Evolutionary conservation across 164 flowering plant genomes (phyloP).

Genomic region (Magnolia kwangsiensis): DNA sequence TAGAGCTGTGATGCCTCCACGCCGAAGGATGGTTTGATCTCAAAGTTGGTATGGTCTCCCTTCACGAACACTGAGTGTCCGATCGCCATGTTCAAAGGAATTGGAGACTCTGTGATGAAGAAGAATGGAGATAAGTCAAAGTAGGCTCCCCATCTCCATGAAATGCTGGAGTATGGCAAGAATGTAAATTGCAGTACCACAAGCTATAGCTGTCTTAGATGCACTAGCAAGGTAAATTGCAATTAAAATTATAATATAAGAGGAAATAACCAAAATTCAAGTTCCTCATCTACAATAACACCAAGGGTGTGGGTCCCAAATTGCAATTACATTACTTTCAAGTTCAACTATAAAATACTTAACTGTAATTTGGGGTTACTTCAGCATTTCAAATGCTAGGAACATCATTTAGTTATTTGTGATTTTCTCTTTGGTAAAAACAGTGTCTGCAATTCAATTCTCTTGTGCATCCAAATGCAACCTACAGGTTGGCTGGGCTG

Average conservation of each 20-base stretch:
- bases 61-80: constrained; percentile 19
- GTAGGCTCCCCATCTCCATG: background rate
- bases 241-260: background rate
- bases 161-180: too few species aligned
- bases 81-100: constrained; percentile 29
- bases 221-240: too few species aligned
- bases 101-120: constrained; percentile 40
- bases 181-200: too few species aligned
- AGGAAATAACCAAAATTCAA: background rate
- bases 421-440: too few species aligned
- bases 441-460: too few species aligned
- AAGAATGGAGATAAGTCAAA: background rate
- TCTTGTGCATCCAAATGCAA: too few species aligned
- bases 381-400: too few species aligned
- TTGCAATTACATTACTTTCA: background rate
- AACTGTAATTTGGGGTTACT: background rate
- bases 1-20: constrained; percentile 55
- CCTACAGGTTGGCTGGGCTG: too few species aligned
- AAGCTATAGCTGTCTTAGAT: too few species aligned
- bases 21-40: constrained; percentile 47
- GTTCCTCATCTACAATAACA: too few species aligned
- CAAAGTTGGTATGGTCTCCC: constrained; percentile 51
- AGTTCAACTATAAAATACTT: background rate
- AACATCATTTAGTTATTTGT: too few species aligned
- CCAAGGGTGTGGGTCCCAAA: background rate